Conservation (phyloP, 306 rosid genomes). For the Castanopsis chinensis region DNA sequence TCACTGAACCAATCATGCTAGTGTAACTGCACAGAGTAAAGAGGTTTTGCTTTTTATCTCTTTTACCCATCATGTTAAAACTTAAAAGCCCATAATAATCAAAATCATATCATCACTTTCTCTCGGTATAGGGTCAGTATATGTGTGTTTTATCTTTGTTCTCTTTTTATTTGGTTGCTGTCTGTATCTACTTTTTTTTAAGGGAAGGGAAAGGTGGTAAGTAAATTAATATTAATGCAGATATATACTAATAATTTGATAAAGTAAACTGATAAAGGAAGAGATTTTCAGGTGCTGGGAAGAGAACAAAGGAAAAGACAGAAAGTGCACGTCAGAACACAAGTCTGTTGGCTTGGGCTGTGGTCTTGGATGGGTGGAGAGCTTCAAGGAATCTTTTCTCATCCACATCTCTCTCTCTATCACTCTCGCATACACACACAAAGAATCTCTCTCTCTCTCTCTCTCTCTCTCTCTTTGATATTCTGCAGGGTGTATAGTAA, state of each 20-base stretch:
- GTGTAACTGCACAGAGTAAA: slow-evolving; percentile 1
- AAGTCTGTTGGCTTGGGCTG: slow-evolving; percentile 64
- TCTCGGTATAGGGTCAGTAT: slow-evolving; percentile 7
- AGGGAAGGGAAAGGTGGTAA: slow-evolving; percentile 39
- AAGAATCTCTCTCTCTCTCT: slow-evolving; percentile 4
- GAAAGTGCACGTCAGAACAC: slow-evolving; percentile 71
- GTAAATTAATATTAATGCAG: slow-evolving; percentile 5
- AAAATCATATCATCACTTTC: slow-evolving; percentile 32
- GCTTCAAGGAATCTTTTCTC: slow-evolving; percentile 56
- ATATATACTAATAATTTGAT: neutral
- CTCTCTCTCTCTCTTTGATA: slow-evolving; percentile 9
- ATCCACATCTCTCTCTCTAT: slow-evolving; percentile 46
- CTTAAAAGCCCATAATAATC: slow-evolving; percentile 54
- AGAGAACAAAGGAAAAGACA: slow-evolving; percentile 70
- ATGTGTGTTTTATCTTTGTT: slow-evolving; percentile 13
- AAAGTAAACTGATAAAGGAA: neutral
- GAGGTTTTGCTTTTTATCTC: slow-evolving; percentile 21
- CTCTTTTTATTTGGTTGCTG: slow-evolving; percentile 28
- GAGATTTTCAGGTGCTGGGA: slow-evolving; percentile 13
- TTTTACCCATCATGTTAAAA: slow-evolving; percentile 40
- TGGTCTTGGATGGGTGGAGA: slow-evolving; percentile 57
- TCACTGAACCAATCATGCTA: slow-evolving; percentile 14
- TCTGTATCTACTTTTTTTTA: slow-evolving; percentile 48
- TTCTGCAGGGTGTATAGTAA: neutral
- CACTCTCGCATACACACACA: neutral